Conservation (phyloP, 192 early-diverging fungal species). For the Linnemannia hyalina region DNA sequence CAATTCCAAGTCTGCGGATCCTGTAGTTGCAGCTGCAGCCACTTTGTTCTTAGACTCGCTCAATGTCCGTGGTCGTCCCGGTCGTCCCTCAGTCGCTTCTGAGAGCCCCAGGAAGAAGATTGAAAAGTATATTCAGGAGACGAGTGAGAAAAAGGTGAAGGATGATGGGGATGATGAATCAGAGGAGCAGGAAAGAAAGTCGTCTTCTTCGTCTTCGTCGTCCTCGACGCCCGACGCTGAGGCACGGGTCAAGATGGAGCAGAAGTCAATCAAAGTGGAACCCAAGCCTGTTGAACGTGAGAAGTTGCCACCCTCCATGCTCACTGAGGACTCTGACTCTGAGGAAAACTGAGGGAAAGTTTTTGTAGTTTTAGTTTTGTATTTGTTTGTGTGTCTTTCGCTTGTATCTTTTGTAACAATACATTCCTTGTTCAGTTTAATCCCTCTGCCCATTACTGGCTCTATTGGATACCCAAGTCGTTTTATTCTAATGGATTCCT, state of each 20-base stretch:
- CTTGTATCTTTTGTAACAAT: neutral
- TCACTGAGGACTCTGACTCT: neutral
- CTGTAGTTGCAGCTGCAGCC: constrained; percentile 6
- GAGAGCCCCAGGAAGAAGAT: neutral
- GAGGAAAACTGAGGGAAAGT: neutral
- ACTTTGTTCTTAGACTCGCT: neutral
- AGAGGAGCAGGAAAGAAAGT: neutral
- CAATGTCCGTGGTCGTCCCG: neutral
- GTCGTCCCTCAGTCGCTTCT: neutral
- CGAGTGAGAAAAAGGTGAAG: neutral
- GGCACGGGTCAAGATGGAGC: neutral
- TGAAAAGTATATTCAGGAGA: neutral
- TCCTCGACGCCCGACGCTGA: neutral
- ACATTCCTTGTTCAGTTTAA: too few relatives aligned
- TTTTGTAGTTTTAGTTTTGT: neutral
- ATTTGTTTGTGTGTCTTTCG: neutral
- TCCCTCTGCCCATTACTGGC: too few relatives aligned
- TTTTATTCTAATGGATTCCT: too few relatives aligned
- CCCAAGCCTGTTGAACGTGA: neutral
- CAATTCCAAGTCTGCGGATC: neutral
- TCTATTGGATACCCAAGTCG: too few relatives aligned
- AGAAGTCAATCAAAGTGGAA: neutral
- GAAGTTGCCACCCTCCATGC: neutral
- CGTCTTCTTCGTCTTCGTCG: neutral
- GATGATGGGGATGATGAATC: neutral